Percentiles rank a stretch among this genome's conserved stretches.
Evolutionary conservation across 2,329 filamentous ascomycete genomes (phyloP).

Genomic region (Scleromitrula shiraiana): DNA sequence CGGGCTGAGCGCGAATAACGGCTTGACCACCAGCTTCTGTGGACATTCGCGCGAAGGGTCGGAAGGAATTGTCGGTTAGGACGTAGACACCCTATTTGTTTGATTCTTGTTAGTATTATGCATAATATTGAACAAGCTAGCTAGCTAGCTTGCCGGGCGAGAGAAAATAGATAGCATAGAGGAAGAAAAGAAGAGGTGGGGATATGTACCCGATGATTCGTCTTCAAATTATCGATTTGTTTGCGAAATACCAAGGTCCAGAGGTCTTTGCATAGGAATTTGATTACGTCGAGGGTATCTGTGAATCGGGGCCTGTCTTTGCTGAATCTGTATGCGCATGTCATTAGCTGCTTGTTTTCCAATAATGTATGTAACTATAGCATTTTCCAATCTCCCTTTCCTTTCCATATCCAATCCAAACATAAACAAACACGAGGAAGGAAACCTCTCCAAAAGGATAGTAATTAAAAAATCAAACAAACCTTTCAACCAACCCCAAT

Average conservation of each 20-base stretch:
- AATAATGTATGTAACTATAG: neutral
- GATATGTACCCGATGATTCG: constrained; percentile 71
- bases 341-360: neutral
- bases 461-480: constrained; percentile 26
- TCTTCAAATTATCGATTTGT: constrained; percentile 97
- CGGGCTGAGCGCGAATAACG: constrained; percentile 67
- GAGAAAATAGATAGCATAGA: neutral
- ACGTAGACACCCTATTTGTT: constrained; percentile 81
- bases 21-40: constrained; percentile 69
- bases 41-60: constrained; percentile 83
- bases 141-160: too few relatives aligned
- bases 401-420: too few relatives aligned
- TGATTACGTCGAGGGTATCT: constrained; percentile 91
- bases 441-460: too few relatives aligned
- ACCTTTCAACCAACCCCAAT: constrained; percentile 86
- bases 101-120: too few relatives aligned
- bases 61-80: constrained; percentile 85
- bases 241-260: constrained; percentile 94
- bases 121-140: too few relatives aligned
- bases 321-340: constrained; percentile 54
- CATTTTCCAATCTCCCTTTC: neutral
- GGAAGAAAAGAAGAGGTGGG: neutral
- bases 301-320: constrained; percentile 79
- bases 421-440: neutral
- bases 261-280: constrained; percentile 97